A percentile compares a stretch with the other conserved stretches of the same genome.
Conservation (phyloP, 78 protist genomes). For the Speleostelium caveatum region DNA sequence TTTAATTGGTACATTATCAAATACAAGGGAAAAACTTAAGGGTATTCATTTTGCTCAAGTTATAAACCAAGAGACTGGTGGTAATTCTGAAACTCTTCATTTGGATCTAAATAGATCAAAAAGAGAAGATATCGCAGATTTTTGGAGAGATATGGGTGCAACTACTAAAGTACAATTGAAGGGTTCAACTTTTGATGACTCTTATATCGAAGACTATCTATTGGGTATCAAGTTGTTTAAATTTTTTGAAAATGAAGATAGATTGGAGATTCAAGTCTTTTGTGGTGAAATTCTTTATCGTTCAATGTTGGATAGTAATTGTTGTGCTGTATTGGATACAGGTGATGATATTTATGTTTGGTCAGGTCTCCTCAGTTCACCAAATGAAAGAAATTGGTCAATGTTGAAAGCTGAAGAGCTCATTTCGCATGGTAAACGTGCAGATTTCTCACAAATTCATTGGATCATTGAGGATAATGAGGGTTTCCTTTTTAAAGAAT, state of each 20-base stretch:
- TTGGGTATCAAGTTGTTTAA: conserved; percentile 17
- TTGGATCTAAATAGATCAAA: conserved; percentile 8
- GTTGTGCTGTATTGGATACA: conserved; percentile 62
- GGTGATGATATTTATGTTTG: conserved; percentile 77
- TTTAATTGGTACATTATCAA: conserved; percentile 19
- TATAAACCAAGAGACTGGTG: conserved; percentile 4
- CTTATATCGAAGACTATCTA: not conserved
- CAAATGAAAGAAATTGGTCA: conserved; percentile 79
- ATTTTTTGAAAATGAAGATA: conserved; percentile 28
- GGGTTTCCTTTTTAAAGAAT: conserved; percentile 44
- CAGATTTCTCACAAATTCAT: conserved; percentile 4
- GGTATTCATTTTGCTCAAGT: conserved; percentile 27
- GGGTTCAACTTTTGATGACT: not conserved
- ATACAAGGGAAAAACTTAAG: conserved; percentile 27
- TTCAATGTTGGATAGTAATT: conserved; percentile 54
- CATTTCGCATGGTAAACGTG: conserved; percentile 9
- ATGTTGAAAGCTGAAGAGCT: conserved; percentile 85
- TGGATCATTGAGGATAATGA: conserved; percentile 76
- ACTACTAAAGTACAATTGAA: not conserved
- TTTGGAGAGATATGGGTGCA: conserved; percentile 46
- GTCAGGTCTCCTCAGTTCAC: conserved; percentile 54
- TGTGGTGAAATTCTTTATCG: conserved; percentile 13
- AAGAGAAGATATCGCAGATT: conserved; percentile 21
- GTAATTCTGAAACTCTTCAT: not conserved
- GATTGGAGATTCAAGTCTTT: conserved; percentile 56